These are phyloP conservation scores for Aspergillus versicolor DNA, from an alignment of 2,329 filamentous ascomycete species.

Conservation along the genomic window DNA sequence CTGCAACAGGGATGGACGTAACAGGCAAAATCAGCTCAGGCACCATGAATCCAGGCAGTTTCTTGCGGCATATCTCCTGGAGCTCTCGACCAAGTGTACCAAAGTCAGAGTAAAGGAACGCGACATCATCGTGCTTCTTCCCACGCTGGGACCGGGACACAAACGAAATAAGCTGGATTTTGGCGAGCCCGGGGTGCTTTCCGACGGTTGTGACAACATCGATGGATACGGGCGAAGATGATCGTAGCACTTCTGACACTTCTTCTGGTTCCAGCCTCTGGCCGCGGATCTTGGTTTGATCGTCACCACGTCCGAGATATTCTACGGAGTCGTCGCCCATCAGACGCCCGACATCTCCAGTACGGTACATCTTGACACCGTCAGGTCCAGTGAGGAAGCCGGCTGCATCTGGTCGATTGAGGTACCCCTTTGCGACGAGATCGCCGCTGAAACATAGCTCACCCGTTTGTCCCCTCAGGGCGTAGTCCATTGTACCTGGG, in stretches of 20 bases:
- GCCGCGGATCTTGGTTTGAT: slow-evolving; percentile 80
- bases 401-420: slow-evolving; percentile 28
- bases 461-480: slow-evolving; percentile 27
- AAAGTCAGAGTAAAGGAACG: slow-evolving; percentile 22
- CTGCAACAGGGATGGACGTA: slow-evolving; percentile 26
- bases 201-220: slow-evolving; percentile 31
- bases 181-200: slow-evolving; percentile 27
- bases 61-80: slow-evolving; percentile 24
- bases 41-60: slow-evolving; percentile 29
- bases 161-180: slow-evolving; percentile 32
- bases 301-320: slow-evolving; percentile 72
- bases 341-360: slow-evolving; percentile 78
- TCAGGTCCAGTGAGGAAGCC: slow-evolving; percentile 20
- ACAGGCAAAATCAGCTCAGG: slow-evolving; percentile 28
- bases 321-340: slow-evolving; percentile 71
- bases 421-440: slow-evolving; percentile 29
- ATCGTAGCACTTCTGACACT: slow-evolving; percentile 49
- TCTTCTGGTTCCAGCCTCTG: slow-evolving; percentile 79
- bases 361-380: slow-evolving; percentile 64
- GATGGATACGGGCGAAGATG: slow-evolving; percentile 18
- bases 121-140: slow-evolving; percentile 10
- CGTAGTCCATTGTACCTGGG: slow-evolving; percentile 24
- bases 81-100: slow-evolving; percentile 23
- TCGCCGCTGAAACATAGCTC: slow-evolving; percentile 31
- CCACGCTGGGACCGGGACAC: slow-evolving; percentile 19